phyloP scores from a whole-genome alignment of 75 land plant species.

The Cunninghamia lanceolata region DNA sequence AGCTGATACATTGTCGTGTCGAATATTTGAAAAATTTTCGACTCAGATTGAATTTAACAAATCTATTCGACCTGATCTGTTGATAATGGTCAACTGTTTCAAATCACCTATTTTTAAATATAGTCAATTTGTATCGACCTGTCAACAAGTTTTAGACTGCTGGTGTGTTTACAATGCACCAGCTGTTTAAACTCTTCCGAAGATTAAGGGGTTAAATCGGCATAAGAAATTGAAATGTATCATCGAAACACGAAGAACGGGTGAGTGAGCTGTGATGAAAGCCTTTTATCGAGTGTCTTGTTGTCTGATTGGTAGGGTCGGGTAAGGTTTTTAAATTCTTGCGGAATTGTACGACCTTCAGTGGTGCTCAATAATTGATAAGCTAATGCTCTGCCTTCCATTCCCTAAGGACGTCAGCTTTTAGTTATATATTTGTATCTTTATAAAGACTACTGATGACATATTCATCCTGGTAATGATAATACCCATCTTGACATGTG shows the following conservation, averaged over 20 bases:
- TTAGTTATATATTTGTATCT: conserved; percentile 11
- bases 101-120: too few species aligned
- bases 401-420: conserved; percentile 3
- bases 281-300: not conserved
- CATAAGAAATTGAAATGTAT: not conserved
- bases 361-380: conserved; percentile 6
- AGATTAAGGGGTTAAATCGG: too few species aligned
- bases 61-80: too few species aligned
- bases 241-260: not conserved
- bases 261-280: not conserved
- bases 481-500: not conserved
- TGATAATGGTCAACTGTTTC: too few species aligned
- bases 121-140: too few species aligned
- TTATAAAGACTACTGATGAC: not conserved
- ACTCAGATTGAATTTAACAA: too few species aligned
- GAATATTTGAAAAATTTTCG: too few species aligned
- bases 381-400: conserved; percentile 2
- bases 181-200: too few species aligned
- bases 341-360: not conserved
- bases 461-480: not conserved
- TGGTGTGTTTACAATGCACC: too few species aligned
- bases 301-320: not conserved
- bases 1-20: too few species aligned
- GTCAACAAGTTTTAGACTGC: too few species aligned
- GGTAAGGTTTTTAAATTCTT: not conserved